A percentile compares a stretch with the other conserved stretches of the same genome.
These are phyloP conservation scores for Pseudogymnoascus sp. DNA, from an alignment of 2,329 filamentous ascomycete species.

Conservation along the genomic window DNA sequence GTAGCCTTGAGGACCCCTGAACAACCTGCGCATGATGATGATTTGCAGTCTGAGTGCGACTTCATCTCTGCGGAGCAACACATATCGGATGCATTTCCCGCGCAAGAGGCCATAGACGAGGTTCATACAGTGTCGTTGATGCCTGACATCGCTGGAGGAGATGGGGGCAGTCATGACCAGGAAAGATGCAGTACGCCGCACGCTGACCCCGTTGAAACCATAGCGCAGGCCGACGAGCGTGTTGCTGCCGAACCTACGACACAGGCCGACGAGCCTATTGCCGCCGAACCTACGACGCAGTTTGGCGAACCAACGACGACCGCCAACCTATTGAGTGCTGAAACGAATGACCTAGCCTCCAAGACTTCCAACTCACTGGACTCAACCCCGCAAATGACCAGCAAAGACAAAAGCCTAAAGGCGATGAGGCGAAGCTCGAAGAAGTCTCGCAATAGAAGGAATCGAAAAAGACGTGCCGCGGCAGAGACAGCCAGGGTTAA, in stretches of 20 bases:
- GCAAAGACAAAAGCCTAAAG: not conserved
- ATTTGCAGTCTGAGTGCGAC: not conserved
- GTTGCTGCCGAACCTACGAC: not conserved
- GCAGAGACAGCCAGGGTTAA: not conserved
- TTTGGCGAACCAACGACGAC: not conserved
- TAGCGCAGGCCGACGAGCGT: not conserved
- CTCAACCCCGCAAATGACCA: not conserved
- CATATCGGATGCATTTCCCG: not conserved
- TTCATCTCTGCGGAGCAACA: not conserved
- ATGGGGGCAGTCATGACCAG: not conserved
- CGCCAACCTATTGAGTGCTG: not conserved
- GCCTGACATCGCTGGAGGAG: not conserved
- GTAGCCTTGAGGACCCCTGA: not conserved
- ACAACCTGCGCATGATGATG: not conserved
- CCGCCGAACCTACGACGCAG: not conserved
- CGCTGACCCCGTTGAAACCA: not conserved
- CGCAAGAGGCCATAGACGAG: not conserved
- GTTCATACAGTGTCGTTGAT: not conserved
- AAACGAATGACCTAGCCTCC: not conserved
- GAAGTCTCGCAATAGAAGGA: constrained; percentile 3
- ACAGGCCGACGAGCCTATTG: not conserved
- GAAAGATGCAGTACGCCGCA: not conserved
- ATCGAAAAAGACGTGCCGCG: not conserved
- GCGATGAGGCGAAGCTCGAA: not conserved
- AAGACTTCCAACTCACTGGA: not conserved